phyloP scores from a whole-genome alignment of 495 filamentous ascomycete species.

The Hypoxylon lienhwacheense region DNA sequence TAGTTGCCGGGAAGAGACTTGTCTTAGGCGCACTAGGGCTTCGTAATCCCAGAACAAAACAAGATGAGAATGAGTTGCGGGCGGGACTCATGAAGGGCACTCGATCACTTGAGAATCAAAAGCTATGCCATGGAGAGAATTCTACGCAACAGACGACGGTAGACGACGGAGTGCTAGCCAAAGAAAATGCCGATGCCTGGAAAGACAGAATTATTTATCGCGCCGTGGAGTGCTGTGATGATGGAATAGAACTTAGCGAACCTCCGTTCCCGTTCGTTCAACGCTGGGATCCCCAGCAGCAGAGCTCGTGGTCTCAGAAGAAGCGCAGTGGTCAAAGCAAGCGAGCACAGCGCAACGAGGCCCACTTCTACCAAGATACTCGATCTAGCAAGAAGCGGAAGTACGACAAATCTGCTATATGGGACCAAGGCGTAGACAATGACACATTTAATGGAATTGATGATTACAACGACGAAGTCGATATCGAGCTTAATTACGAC shows the following conservation, averaged over 20 bases:
- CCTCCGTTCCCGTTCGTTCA: constrained; percentile 91
- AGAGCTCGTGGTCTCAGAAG: constrained; percentile 41
- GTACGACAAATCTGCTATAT: constrained; percentile 41
- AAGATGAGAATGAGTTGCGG: constrained; percentile 65
- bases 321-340: constrained; percentile 45
- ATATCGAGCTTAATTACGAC: constrained; percentile 57
- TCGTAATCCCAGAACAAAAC: constrained; percentile 64
- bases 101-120: constrained; percentile 33
- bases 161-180: neutral
- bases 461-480: constrained; percentile 30
- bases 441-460: constrained; percentile 34
- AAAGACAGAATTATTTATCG: constrained; percentile 66
- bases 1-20: constrained; percentile 65
- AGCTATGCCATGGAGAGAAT: constrained; percentile 7
- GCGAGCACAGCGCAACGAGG: constrained; percentile 45
- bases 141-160: neutral
- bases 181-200: constrained; percentile 61
- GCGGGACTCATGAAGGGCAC: constrained; percentile 55
- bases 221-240: constrained; percentile 81
- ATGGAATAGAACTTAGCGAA: constrained; percentile 70
- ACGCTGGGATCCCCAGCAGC: constrained; percentile 80
- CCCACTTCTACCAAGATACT: constrained; percentile 44
- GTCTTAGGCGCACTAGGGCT: constrained; percentile 75
- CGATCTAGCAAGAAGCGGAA: constrained; percentile 59
- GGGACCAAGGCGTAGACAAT: constrained; percentile 35